These are phyloP conservation scores for Talaromyces sp. DNA, from an alignment of 2,329 filamentous ascomycete genomes.

Conservation along the genomic window DNA sequence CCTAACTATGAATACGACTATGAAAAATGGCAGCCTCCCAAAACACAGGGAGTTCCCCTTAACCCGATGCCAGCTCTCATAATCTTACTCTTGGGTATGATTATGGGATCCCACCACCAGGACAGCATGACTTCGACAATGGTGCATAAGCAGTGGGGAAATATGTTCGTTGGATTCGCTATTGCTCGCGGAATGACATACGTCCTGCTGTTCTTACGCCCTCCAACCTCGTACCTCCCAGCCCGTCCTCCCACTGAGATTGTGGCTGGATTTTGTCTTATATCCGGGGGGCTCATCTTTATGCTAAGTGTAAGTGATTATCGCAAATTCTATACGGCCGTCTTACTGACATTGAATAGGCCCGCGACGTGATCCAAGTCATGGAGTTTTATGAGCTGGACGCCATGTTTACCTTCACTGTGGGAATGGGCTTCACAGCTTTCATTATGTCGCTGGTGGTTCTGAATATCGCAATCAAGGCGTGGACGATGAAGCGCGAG, in stretches of 20 bases:
- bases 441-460: constrained; percentile 82
- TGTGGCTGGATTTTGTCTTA: constrained; percentile 78
- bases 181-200: constrained; percentile 76
- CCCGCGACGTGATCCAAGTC: constrained; percentile 67
- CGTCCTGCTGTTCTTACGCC: constrained; percentile 64
- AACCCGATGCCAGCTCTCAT: constrained; percentile 86
- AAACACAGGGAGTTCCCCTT: constrained; percentile 54
- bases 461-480: constrained; percentile 73
- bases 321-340: no score
- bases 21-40: constrained; percentile 31
- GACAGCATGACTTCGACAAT: constrained; percentile 75
- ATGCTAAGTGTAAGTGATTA: constrained; percentile 70
- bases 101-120: constrained; percentile 94
- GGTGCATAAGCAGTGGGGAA: constrained; percentile 92
- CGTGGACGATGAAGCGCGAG: constrained; percentile 60
- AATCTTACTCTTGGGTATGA: constrained; percentile 79
- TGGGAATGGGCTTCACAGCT: constrained; percentile 75
- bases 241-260: constrained; percentile 85
- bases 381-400: constrained; percentile 74
- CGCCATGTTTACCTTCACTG: constrained; percentile 89
- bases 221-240: constrained; percentile 72
- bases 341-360: constrained; percentile 38
- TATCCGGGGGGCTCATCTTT: constrained; percentile 82
- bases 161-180: constrained; percentile 72
- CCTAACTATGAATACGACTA: no score